phyloP scores from a whole-genome alignment of 2,329 filamentous ascomycete species.

The Sarocladium strictum region DNA sequence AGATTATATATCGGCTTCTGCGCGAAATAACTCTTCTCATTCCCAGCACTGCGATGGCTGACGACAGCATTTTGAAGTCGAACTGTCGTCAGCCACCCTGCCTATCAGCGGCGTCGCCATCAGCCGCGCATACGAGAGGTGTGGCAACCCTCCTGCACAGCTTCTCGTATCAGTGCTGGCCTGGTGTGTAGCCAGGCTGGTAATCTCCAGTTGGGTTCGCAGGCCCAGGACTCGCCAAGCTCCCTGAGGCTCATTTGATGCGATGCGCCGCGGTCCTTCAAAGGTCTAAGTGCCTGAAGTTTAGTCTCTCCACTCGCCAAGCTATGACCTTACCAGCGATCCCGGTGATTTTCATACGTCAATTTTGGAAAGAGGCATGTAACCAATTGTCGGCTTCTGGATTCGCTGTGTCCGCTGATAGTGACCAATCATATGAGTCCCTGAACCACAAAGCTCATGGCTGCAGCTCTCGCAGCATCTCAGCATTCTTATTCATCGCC shows the following conservation, averaged over 20 bases:
- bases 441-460: background rate
- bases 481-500: background rate
- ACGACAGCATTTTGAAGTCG: too few relatives aligned
- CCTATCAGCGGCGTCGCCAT: background rate
- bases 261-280: too few relatives aligned
- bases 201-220: too few relatives aligned
- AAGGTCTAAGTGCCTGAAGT: too few relatives aligned
- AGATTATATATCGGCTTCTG: background rate
- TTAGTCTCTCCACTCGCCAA: background rate
- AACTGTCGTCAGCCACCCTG: background rate
- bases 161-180: background rate
- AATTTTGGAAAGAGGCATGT: background rate
- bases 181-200: background rate
- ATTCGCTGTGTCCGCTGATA: too few relatives aligned
- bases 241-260: too few relatives aligned
- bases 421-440: background rate
- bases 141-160: background rate
- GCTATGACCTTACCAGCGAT: background rate
- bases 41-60: too few relatives aligned
- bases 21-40: too few relatives aligned
- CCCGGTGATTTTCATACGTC: background rate
- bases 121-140: background rate
- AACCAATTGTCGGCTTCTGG: background rate
- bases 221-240: too few relatives aligned
- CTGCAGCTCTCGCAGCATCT: slow-evolving; percentile 1